Conservation (phyloP, 768 basidiomycete species). For the Albatrellus ellisii region DNA sequence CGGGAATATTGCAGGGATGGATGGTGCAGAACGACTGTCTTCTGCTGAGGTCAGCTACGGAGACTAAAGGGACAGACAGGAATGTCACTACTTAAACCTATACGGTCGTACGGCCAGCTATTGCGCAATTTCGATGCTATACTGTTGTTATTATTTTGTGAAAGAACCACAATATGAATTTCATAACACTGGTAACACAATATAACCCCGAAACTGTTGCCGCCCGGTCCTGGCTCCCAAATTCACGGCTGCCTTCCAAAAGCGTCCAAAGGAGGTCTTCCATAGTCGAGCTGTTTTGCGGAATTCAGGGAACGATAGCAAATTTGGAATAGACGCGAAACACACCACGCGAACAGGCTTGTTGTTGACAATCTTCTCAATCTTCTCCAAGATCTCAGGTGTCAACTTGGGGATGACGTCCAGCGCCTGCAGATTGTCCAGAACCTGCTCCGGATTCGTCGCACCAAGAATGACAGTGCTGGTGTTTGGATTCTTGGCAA, state of each 20-base stretch:
- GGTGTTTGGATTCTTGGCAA: slow-evolving; percentile 34
- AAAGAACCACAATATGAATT: too few species aligned
- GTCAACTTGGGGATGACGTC: slow-evolving; percentile 42
- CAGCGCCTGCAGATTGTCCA: slow-evolving; percentile 38
- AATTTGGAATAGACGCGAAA: neutral
- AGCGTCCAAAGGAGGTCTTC: neutral
- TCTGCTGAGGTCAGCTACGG: too few species aligned
- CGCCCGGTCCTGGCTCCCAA: neutral
- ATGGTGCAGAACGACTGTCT: too few species aligned
- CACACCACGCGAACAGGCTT: slow-evolving; percentile 15
- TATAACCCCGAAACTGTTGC: too few species aligned
- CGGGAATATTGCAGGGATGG: too few species aligned
- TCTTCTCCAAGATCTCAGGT: slow-evolving; percentile 32
- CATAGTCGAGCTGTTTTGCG: neutral
- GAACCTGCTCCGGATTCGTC: slow-evolving; percentile 32
- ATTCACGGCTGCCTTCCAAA: neutral
- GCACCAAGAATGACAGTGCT: slow-evolving; percentile 36
- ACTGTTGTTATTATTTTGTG: too few species aligned
- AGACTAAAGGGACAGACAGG: too few species aligned
- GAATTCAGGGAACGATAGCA: neutral
- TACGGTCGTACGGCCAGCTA: too few species aligned
- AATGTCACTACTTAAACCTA: too few species aligned
- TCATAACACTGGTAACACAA: too few species aligned
- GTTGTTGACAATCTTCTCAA: slow-evolving; percentile 39
- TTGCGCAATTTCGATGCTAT: too few species aligned